A percentile compares a stretch with the other conserved stretches of the same genome.
Evolutionary conservation across 768 basidiomycete species (phyloP).

Genomic region (Lactarius indigo): DNA sequence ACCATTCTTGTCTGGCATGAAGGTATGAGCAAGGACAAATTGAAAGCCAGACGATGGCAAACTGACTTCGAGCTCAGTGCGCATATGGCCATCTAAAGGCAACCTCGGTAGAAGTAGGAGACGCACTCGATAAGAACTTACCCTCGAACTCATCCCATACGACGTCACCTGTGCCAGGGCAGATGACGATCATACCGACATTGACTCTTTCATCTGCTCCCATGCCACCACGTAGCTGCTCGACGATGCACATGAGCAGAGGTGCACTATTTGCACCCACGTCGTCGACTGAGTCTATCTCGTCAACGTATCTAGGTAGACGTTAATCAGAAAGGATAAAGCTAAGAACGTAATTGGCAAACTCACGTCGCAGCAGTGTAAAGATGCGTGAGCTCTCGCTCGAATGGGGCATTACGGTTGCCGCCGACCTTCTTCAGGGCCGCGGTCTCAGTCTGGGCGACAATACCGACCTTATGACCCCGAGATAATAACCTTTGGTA

Average conservation of each 20-base stretch:
- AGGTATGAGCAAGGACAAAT: background rate
- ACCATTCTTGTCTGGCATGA: conserved; percentile 71
- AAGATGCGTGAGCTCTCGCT: conserved; percentile 67
- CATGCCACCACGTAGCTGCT: conserved; percentile 42
- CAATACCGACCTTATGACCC: conserved; percentile 81
- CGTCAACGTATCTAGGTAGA: conserved; percentile 82
- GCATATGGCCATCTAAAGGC: conserved; percentile 67
- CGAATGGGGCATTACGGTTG: conserved; percentile 69
- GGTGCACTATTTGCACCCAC: conserved; percentile 54
- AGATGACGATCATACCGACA: conserved; percentile 74
- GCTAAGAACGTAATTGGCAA: background rate
- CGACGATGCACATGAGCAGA: conserved; percentile 74
- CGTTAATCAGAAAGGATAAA: background rate
- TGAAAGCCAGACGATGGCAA: background rate
- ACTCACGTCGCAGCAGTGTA: conserved; percentile 88
- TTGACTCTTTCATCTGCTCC: conserved; percentile 42
- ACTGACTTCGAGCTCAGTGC: conserved; percentile 80
- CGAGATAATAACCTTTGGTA: conserved; percentile 60
- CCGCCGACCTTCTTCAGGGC: conserved; percentile 83
- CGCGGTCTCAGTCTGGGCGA: conserved; percentile 81
- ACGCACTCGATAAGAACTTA: conserved; percentile 29
- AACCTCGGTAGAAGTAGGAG: conserved; percentile 10
- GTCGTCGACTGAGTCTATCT: conserved; percentile 65
- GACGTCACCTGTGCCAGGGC: conserved; percentile 88
- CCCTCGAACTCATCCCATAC: conserved; percentile 91